These are phyloP conservation scores for Quercus robur DNA, from an alignment of 306 rosid genomes.

Conservation along the genomic window DNA sequence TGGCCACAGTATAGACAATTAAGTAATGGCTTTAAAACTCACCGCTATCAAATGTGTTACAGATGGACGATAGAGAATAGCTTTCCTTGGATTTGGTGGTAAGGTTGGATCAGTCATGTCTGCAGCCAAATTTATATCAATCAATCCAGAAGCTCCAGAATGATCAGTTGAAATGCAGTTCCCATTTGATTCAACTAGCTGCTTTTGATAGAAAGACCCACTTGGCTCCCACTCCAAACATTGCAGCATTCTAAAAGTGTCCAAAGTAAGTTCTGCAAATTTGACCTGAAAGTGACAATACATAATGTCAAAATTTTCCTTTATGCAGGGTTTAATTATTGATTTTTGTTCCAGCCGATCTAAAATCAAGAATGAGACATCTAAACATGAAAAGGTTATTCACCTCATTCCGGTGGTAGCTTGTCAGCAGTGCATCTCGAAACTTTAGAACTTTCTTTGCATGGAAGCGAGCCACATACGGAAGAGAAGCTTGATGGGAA, in stretches of 20 bases:
- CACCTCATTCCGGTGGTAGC: constrained; percentile 96
- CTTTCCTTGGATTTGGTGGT: constrained; percentile 93
- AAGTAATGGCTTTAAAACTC: constrained; percentile 36
- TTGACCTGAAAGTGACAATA: constrained; percentile 67
- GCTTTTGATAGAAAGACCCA: constrained; percentile 73
- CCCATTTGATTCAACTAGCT: constrained; percentile 50
- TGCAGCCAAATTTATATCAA: constrained; percentile 76
- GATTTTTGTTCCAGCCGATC: not conserved
- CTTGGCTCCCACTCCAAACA: constrained; percentile 99
- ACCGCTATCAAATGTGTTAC: constrained; percentile 92
- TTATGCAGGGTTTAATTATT: not conserved
- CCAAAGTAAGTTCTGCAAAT: constrained; percentile 91
- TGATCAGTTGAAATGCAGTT: constrained; percentile 65
- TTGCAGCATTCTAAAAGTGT: constrained; percentile 87
- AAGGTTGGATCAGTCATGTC: constrained; percentile 83
- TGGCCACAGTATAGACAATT: not conserved
- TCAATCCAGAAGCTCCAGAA: constrained; percentile 86
- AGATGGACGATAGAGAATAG: constrained; percentile 81
- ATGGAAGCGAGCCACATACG: constrained; percentile 87
- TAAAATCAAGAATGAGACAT: constrained; percentile 15
- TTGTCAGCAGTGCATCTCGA: constrained; percentile 76
- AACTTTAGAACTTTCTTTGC: constrained; percentile 89
- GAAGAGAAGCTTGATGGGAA: constrained; percentile 71
- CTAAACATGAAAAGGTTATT: constrained; percentile 15
- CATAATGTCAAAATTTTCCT: constrained; percentile 26